Percentiles rank a stretch among this genome's conserved stretches.
These are phyloP conservation scores for Xylariaceae sp. DNA, from an alignment of 2,329 filamentous ascomycete genomes.

Conservation along the genomic window DNA sequence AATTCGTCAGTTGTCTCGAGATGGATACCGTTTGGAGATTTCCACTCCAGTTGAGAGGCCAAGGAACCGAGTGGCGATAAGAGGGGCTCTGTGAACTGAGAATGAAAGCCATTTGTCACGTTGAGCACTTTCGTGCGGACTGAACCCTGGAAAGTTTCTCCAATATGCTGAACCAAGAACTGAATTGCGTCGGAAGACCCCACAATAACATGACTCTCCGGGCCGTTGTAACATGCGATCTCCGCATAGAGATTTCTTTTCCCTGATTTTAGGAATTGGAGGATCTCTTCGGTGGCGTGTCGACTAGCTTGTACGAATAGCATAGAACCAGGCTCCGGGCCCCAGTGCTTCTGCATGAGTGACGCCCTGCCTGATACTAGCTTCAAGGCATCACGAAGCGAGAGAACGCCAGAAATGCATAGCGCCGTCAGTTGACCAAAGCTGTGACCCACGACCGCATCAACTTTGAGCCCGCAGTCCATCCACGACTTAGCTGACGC, in stretches of 20 bases:
- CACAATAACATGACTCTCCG: slow-evolving; percentile 8
- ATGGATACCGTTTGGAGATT: slow-evolving; percentile 1
- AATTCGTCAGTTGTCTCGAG: slow-evolving; percentile 8
- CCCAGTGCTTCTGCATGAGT: slow-evolving; percentile 17
- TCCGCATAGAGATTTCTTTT: slow-evolving; percentile 5
- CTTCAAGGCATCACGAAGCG: slow-evolving; percentile 28
- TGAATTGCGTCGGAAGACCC: slow-evolving; percentile 4
- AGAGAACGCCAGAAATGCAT: slow-evolving; percentile 31
- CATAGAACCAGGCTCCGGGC: slow-evolving; percentile 8
- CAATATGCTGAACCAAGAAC: slow-evolving; percentile 2
- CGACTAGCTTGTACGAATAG: slow-evolving; percentile 6
- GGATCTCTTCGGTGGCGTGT: background rate
- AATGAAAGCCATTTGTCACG: slow-evolving; percentile 13
- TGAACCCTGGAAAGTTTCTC: background rate
- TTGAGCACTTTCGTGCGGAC: slow-evolving; percentile 8
- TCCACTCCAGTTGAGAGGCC: slow-evolving; percentile 2
- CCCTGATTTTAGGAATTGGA: slow-evolving; percentile 1
- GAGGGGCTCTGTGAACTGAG: slow-evolving; percentile 12
- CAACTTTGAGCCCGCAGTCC: slow-evolving; percentile 28
- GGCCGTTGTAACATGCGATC: slow-evolving; percentile 14
- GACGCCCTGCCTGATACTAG: slow-evolving; percentile 28
- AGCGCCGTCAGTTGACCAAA: slow-evolving; percentile 40
- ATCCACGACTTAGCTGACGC: slow-evolving; percentile 33
- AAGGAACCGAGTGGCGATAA: slow-evolving; percentile 4
- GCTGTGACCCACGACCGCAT: slow-evolving; percentile 35